Percentiles rank a stretch among this genome's conserved stretches.
Evolutionary conservation across 129 eudicot genomes (phyloP).

Genomic region (Glebionis coronaria): DNA sequence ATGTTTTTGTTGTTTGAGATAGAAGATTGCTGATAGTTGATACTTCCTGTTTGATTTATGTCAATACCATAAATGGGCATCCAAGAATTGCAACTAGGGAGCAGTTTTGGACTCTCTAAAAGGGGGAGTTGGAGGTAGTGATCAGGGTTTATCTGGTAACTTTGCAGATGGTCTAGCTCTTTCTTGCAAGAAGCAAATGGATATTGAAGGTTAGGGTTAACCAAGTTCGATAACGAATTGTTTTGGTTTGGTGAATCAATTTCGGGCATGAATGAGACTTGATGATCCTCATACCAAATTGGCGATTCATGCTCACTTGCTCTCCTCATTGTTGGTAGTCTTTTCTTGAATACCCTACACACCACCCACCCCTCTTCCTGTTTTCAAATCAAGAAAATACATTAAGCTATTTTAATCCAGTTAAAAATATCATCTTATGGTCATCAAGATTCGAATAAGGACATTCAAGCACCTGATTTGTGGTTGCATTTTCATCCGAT

Average conservation of each 20-base stretch:
- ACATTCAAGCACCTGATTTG: conserved; percentile 54
- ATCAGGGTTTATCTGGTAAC: conserved; percentile 51
- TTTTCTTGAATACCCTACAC: conserved; percentile 85
- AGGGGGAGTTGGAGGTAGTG: conserved; percentile 72
- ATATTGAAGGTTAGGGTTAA: conserved; percentile 28
- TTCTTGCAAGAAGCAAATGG: conserved; percentile 49
- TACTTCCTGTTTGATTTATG: conserved; percentile 31
- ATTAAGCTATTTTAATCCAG: background rate
- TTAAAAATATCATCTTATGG: background rate
- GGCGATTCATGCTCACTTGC: conserved; percentile 69
- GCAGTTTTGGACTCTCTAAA: conserved; percentile 59
- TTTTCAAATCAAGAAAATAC: conserved; percentile 4
- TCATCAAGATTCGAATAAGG: background rate
- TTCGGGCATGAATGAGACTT: conserved; percentile 71
- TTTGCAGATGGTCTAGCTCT: conserved; percentile 43
- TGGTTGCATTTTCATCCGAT: conserved; percentile 74
- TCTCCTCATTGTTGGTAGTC: conserved; percentile 53
- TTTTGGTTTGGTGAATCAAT: conserved; percentile 64
- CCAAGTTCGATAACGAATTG: conserved; percentile 31
- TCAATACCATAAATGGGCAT: conserved; percentile 43
- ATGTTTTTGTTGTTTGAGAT: conserved; percentile 22
- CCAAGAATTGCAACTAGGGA: conserved; percentile 29
- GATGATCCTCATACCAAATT: conserved; percentile 80
- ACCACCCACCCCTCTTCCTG: conserved; percentile 99
- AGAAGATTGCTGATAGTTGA: conserved; percentile 36